Conservation (phyloP, 129 eudicot species). For the Saposhnikovia divaricata region DNA sequence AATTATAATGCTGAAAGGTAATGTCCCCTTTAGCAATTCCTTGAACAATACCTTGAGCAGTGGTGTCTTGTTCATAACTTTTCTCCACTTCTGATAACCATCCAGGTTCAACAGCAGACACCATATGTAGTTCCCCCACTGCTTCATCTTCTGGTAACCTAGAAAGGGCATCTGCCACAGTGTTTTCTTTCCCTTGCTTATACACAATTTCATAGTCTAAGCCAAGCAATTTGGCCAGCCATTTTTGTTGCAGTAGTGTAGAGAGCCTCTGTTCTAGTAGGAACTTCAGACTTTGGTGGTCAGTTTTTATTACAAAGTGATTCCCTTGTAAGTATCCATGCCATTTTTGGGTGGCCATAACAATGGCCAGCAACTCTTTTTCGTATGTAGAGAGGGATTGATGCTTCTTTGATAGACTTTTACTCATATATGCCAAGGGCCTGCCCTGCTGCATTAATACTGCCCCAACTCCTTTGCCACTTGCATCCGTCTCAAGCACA, state of each 20-base stretch:
- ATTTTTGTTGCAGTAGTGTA: neutral
- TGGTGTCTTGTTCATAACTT: too few species aligned
- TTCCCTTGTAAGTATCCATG: neutral
- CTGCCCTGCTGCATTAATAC: too few species aligned
- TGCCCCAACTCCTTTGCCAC: too few species aligned
- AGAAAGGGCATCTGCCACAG: neutral
- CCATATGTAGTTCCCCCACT: accelerated
- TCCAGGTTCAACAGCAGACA: too few species aligned
- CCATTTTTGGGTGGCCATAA: neutral
- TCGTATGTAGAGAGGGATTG: neutral
- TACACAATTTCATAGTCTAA: too few species aligned
- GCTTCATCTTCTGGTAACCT: neutral
- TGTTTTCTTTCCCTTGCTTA: neutral
- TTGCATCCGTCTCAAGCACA: too few species aligned
- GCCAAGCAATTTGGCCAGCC: neutral
- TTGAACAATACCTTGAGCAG: too few species aligned
- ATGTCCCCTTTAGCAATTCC: too few species aligned
- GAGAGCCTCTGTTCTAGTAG: neutral
- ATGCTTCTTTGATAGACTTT: neutral
- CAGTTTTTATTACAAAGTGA: neutral
- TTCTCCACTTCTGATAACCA: too few species aligned
- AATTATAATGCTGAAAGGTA: too few species aligned
- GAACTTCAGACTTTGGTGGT: neutral
- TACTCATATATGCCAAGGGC: too few species aligned
- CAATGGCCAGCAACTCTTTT: neutral